Evolutionary conservation across 2,329 filamentous ascomycete species (phyloP).

Genomic region (Thyridium curvatum): DNA sequence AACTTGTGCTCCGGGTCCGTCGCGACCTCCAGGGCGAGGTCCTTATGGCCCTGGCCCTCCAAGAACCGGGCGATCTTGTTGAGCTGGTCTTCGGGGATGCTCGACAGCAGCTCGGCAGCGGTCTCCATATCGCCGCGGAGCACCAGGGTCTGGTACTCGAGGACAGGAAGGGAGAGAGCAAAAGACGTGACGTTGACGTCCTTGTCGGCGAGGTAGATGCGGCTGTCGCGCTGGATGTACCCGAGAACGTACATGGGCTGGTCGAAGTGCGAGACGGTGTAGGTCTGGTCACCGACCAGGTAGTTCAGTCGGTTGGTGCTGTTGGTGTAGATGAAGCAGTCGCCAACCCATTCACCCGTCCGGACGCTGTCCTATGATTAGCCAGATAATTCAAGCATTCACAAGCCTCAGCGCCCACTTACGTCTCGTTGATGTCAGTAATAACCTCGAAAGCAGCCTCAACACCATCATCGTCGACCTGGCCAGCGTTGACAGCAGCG

Average conservation of each 20-base stretch:
- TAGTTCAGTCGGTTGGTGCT: slow-evolving; percentile 95
- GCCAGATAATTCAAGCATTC: too few species aligned
- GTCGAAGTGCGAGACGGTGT: slow-evolving; percentile 96
- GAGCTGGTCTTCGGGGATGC: slow-evolving; percentile 86
- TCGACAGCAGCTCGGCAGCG: slow-evolving; percentile 75
- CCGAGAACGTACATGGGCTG: slow-evolving; percentile 91
- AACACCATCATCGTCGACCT: slow-evolving; percentile 84
- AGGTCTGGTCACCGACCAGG: slow-evolving; percentile 94
- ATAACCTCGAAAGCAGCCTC: slow-evolving; percentile 95
- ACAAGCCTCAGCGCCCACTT: slow-evolving; percentile 15
- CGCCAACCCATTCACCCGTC: slow-evolving; percentile 95
- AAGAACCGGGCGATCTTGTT: slow-evolving; percentile 98
- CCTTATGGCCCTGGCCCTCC: slow-evolving; percentile 94
- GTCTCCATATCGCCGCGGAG: slow-evolving; percentile 90
- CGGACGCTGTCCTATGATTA: slow-evolving; percentile 54
- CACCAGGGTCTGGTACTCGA: slow-evolving; percentile 96
- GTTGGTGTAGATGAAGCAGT: slow-evolving; percentile 99
- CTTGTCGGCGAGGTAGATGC: slow-evolving; percentile 93
- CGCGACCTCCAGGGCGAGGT: slow-evolving; percentile 87
- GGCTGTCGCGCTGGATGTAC: slow-evolving; percentile 91
- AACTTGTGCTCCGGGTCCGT: slow-evolving; percentile 96
- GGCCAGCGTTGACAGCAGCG: slow-evolving; percentile 72
- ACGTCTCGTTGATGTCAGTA: slow-evolving; percentile 89
- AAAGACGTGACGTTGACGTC: slow-evolving; percentile 91
- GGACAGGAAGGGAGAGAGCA: slow-evolving; percentile 80